Evolutionary conservation across 495 filamentous ascomycete species (phyloP).

Genomic region (Articulospora tetracladia): DNA sequence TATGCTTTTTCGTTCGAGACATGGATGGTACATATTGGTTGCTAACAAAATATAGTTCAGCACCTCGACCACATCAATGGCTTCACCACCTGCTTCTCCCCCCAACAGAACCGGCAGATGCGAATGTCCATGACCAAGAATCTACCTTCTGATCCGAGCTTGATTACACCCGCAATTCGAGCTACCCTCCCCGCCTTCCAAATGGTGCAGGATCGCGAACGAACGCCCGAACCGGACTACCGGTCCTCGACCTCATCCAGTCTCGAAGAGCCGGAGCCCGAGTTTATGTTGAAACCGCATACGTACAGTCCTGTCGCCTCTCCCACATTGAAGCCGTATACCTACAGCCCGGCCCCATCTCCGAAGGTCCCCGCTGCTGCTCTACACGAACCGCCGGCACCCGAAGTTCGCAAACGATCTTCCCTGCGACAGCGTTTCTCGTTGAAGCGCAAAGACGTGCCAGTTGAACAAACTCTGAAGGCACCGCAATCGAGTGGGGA

Average conservation of each 20-base stretch:
- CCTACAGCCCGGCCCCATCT: conserved; percentile 46
- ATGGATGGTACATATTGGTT: neutral
- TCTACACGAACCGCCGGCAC: conserved; percentile 8
- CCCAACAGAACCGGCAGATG: conserved; percentile 9
- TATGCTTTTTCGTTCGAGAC: conserved; percentile 27
- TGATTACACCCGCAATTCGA: conserved; percentile 23
- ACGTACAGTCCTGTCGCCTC: conserved; percentile 51
- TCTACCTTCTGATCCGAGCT: conserved; percentile 20
- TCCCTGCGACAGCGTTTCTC: conserved; percentile 48
- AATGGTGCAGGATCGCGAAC: conserved; percentile 22
- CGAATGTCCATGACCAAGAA: conserved; percentile 18
- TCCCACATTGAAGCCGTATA: conserved; percentile 36
- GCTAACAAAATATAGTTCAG: conserved; percentile 24
- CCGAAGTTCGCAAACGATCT: conserved; percentile 29
- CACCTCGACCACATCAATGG: conserved; percentile 9
- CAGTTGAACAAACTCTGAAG: conserved; percentile 8
- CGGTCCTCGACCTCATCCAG: neutral
- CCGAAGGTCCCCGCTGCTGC: conserved; percentile 12
- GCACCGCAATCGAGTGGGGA: conserved; percentile 24
- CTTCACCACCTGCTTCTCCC: conserved; percentile 12
- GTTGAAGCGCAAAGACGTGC: conserved; percentile 30
- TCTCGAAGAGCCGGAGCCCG: conserved; percentile 27
- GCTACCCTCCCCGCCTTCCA: conserved; percentile 24
- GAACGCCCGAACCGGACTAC: conserved; percentile 14
- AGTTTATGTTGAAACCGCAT: conserved; percentile 44